Evolutionary conservation across 2,329 filamentous ascomycete genomes (phyloP), one percentile per base, ranked within the genome.

Genomic region (Aspergillus neotritici): DNA sequence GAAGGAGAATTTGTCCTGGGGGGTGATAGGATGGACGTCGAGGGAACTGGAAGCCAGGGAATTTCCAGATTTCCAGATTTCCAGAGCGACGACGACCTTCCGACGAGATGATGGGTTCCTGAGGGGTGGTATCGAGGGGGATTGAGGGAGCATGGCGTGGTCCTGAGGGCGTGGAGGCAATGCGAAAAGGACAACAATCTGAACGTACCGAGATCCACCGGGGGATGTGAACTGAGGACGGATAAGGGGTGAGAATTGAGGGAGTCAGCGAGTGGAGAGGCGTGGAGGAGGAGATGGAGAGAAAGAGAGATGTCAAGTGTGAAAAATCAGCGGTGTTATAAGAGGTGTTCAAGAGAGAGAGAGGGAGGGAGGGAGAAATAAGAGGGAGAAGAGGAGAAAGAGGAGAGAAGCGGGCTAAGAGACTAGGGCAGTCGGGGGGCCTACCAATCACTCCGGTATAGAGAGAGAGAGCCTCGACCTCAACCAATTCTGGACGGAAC

Each of bases 251-350:
- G 25, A 39, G 35, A 43, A 45, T 12, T 34, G 37, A 40, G 36
- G 32, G 31, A 30, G 34, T 34, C 31, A 11, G 14, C 35, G 31
- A 17, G 34, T 15, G 10, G 35, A 38, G 29, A 13, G 30, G 13
- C 12, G 21, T 13, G 12, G 31, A 28, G 16, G 34, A 37, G 36
- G 37, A 29, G 36, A 36, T 14, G 31, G 31, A 46, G 36, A 36
- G 40, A 30, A 29, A 25, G 42, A 32, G 37, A 40, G 32, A 40
- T 46, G 41, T 43, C 46, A 42, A 41, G 37, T 42, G 43, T 35
- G 31, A 25, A 25, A 25, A 25, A 17, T 17, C 17, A 17, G 7
- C 7, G 21, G 21, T 8, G 21, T 25, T 25, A n/a, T n/a, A n/a
- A n/a, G n/a, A n/a, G n/a, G n/a, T n/a, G n/a, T 9, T 4, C 3